phyloP scores from a whole-genome alignment of 2,329 filamentous ascomycete genomes.

The Penicillium fuscoglaucum region DNA sequence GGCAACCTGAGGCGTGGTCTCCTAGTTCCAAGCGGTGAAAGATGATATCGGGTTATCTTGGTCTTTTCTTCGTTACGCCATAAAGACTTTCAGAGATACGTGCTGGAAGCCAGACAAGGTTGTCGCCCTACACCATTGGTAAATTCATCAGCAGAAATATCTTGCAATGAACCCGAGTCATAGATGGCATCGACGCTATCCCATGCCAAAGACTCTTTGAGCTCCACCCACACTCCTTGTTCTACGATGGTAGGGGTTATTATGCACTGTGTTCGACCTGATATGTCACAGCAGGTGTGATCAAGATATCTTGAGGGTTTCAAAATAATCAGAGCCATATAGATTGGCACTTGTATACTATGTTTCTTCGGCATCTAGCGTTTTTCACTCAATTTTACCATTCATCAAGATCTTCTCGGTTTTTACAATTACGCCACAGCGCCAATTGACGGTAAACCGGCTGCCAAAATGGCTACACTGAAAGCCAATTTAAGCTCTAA shows the following conservation, averaged over 20 bases:
- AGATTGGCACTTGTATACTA: slow-evolving; percentile 5
- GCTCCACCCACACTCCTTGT: background rate
- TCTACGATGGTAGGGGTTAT: background rate
- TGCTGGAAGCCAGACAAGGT: too few species aligned
- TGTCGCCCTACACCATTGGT: background rate
- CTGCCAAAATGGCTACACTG: background rate
- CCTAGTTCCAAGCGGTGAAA: slow-evolving; percentile 47
- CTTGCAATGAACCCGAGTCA: background rate
- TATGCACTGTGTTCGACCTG: background rate
- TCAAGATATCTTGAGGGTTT: too few species aligned
- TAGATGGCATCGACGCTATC: background rate
- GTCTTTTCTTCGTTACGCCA: background rate
- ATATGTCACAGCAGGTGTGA: background rate
- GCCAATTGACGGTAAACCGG: background rate
- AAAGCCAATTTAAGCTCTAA: background rate
- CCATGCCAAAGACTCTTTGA: background rate
- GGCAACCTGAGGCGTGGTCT: slow-evolving; percentile 66
- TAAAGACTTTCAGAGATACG: background rate
- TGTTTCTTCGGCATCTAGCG: background rate
- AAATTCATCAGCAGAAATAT: background rate
- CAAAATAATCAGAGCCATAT: background rate
- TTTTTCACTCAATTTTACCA: background rate
- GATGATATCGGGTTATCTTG: slow-evolving; percentile 26
- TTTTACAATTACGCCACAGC: background rate
- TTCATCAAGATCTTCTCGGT: background rate